Base-by-base conservation (phyloP, 495 filamentous ascomycete genomes). In the Polyplosphaeria fusca region DNA sequence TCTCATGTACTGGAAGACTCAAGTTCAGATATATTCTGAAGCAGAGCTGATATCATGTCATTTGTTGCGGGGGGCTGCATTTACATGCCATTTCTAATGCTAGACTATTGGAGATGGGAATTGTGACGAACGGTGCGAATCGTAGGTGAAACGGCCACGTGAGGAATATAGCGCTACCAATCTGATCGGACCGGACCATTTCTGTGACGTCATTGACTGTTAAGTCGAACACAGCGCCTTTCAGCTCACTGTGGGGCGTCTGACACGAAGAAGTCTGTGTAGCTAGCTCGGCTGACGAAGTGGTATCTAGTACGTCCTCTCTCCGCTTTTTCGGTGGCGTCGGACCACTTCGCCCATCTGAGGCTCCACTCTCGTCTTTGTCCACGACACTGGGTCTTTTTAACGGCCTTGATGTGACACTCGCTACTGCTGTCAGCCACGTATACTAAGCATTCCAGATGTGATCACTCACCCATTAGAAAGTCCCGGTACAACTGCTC, bases 91-190 rank as follows among this genome's bases (percentile, higher is more conserved):
- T 22, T 19, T 45, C 3, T 20, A 45, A 22, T 20, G 18, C 42
- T 45, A 45, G 4, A 45, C 18, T 45, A 14, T 45, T 45, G 4
- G 18, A 45, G 42, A 45, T 14, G 14, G 22, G 42, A 45, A 45
- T 25, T 45, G 22, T 45, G 25, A 45, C 22, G 22, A 45, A 45
- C 25, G 22, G 42, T 45, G 18, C 18, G 18, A 14, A 22, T 22
- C 25, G 4, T 25, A 45, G 4, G 4, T 5, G 4, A 5, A 3
- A 14, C 18, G 18, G 18, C 42, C 4, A 20, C 18, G 18, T 45
- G 14, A 45, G 25, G 25, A 45, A 45, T 20, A 45, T 45, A 25
- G 20, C 22, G 14, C 42, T 45, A 9, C 42, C 22, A 45, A 45
- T 22, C 25, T 45, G 22, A 22, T 45, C 42, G 20, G 18, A 19